Conservation (phyloP, 768 basidiomycete genomes). For the Tremella fuciformis region DNA sequence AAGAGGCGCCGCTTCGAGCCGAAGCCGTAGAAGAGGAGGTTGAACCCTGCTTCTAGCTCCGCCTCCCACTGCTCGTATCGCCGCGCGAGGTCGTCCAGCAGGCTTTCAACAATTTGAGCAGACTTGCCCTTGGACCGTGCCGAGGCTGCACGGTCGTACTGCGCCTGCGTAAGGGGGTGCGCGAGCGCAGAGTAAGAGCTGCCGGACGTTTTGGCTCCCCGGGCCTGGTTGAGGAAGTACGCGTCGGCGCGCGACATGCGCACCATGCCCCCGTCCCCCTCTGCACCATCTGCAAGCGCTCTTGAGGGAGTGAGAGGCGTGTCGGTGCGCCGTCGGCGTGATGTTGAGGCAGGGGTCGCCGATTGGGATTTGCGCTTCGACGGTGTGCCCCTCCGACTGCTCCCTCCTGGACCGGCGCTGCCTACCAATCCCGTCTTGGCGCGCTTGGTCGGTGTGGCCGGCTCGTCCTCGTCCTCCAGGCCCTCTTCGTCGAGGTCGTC, state of each 20-base stretch:
- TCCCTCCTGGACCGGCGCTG: constrained; percentile 9
- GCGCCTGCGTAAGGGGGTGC: constrained; percentile 58
- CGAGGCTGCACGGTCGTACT: constrained; percentile 27
- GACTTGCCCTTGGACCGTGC: constrained; percentile 17
- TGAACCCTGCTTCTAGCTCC: constrained; percentile 81
- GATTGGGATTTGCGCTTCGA: constrained; percentile 1
- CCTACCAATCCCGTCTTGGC: constrained; percentile 27
- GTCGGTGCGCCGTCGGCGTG: constrained; percentile 18
- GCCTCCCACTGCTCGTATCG: constrained; percentile 59
- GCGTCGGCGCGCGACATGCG: constrained; percentile 75
- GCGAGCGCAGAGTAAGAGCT: constrained; percentile 75
- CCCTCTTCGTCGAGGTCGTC: constrained; percentile 4
- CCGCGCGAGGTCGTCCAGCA: constrained; percentile 45
- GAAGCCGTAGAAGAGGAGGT: constrained; percentile 79
- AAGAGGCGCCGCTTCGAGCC: constrained; percentile 79
- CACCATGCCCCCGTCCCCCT: constrained; percentile 51
- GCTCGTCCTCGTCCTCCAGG: constrained; percentile 17
- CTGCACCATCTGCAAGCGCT: constrained; percentile 4
- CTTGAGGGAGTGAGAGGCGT: background rate
- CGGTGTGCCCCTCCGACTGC: background rate
- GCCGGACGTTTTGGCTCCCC: constrained; percentile 67
- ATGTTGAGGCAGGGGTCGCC: constrained; percentile 17
- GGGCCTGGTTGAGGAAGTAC: constrained; percentile 62
- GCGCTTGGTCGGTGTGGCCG: constrained; percentile 33
- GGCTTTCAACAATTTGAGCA: constrained; percentile 25